Conservation (phyloP, 306 rosid genomes). For the Corylus americana region DNA sequence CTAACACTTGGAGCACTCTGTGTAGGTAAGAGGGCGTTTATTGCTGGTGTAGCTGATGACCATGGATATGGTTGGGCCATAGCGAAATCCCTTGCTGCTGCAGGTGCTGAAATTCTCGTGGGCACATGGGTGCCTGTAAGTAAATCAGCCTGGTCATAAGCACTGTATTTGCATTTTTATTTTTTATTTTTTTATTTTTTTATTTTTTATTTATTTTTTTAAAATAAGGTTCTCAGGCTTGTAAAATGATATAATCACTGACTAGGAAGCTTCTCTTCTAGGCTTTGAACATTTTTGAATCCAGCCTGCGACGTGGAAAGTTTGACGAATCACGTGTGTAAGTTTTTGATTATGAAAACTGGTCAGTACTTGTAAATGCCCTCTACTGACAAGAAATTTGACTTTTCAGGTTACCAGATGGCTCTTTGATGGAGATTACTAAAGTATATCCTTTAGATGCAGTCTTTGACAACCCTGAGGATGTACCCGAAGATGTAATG, state of each 20-base stretch:
- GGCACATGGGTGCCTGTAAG: slow-evolving; percentile 99
- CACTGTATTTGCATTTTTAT: background rate
- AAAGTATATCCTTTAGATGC: slow-evolving; percentile 96
- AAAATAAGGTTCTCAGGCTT: background rate
- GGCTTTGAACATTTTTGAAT: slow-evolving; percentile 96
- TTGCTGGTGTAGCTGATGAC: slow-evolving; percentile 98
- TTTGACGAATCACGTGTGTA: slow-evolving; percentile 88
- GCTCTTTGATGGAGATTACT: slow-evolving; percentile 85
- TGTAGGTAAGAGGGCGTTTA: slow-evolving; percentile 89
- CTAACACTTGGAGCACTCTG: background rate
- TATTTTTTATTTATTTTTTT: background rate
- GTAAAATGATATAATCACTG: slow-evolving; percentile 26
- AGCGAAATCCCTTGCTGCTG: slow-evolving; percentile 98
- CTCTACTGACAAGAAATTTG: slow-evolving; percentile 27
- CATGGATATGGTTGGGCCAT: slow-evolving; percentile 98
- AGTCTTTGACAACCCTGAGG: slow-evolving; percentile 80
- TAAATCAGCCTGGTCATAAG: slow-evolving; percentile 15
- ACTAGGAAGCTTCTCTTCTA: slow-evolving; percentile 30
- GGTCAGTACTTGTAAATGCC: slow-evolving; percentile 10
- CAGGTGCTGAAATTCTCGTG: slow-evolving; percentile 94
- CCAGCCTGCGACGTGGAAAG: slow-evolving; percentile 92
- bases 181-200: background rate
- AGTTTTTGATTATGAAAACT: slow-evolving; percentile 17
- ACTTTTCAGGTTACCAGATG: slow-evolving; percentile 76
- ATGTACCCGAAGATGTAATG: slow-evolving; percentile 94